Evolutionary conservation across 768 basidiomycete genomes (phyloP).

Genomic region (Pisolithus tinctorius): DNA sequence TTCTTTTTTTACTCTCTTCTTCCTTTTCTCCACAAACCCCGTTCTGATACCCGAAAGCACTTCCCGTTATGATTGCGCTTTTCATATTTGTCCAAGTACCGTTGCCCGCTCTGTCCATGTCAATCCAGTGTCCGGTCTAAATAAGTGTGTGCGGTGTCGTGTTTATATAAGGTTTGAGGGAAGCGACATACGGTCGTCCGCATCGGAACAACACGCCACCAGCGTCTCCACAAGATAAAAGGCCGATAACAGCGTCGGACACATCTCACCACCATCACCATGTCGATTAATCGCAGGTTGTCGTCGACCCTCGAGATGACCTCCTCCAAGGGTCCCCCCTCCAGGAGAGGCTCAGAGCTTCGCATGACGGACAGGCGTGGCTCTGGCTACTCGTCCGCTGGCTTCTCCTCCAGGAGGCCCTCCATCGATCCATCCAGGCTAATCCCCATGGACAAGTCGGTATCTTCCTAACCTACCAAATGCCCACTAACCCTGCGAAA

Average conservation of each 20-base stretch:
- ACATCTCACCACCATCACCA: conserved; percentile 4
- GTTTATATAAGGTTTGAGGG: background rate
- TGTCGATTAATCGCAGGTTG: conserved; percentile 16
- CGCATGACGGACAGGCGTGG: conserved; percentile 40
- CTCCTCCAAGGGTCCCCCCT: conserved; percentile 23
- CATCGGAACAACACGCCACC: background rate
- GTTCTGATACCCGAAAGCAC: no score
- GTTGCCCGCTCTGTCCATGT: conserved; percentile 8
- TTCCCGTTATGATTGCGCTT: background rate
- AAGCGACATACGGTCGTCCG: background rate
- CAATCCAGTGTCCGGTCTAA: background rate
- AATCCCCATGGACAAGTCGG: conserved; percentile 73
- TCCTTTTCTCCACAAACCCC: no score
- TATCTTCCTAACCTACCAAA: conserved; percentile 4
- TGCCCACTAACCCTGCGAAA: conserved; percentile 5
- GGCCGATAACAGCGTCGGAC: background rate
- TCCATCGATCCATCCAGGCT: conserved; percentile 77
- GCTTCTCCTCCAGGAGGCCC: conserved; percentile 51
- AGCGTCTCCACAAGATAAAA: conserved; percentile 7
- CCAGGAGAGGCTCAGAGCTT: conserved; percentile 41
- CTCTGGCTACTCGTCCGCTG: conserved; percentile 35
- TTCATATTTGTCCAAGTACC: conserved; percentile 3
- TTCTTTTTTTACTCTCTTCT: background rate
- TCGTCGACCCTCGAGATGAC: conserved; percentile 28
- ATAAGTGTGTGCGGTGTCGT: background rate